Base-by-base conservation (phyloP, 306 rosid species). In the Castanea crenata region DNA sequence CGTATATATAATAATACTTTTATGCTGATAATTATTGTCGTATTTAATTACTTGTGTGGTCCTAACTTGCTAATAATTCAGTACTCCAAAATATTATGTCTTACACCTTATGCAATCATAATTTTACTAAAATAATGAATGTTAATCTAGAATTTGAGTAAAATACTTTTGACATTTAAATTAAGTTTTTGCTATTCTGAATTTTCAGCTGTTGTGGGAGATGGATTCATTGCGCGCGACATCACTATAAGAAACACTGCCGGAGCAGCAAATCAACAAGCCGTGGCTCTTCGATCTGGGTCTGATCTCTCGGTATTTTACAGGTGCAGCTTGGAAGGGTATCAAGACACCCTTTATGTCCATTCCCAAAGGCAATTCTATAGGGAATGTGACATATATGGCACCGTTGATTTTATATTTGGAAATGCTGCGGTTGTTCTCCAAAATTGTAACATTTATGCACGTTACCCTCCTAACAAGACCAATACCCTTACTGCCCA, bases 181-280 rank as follows among this genome's bases (percentile, higher is more conserved):
- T 38, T 7, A 38, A 38, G 46, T 10, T 38, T 7, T 38, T 7
- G 46, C 8, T 10, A 9, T 57, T 78, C 21, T 5, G 31, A 78
- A 62, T 72, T 81, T 8, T 77, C 83, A 93, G 98, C 94, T 67
- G 94, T 54, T 3, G 86, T 73, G 5, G 97, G 97, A 54, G 93
- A 93, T 76, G 86, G 89, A 46, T 93, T 93, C 54, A 91, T 93
- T 55, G 98, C 88, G 6, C 90, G 88, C 56, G 97, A 81, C 81
- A 91, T 93, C n/a, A 93, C 98, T 62, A 83, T 93, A 54, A 78
- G 90, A 80, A 93, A 93, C 88, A 91, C 98, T 0, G 98, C 98
- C 64, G 98, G 98, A 67, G 85, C 91, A 10, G 58, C 86, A 68
- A 93, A 88, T 20, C 90, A 90, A 31, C 98, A 93, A 77, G 97